These are phyloP conservation scores for Mycosarcoma maydis DNA, from an alignment of 1,284 basidiomycete species.

Conservation along the genomic window DNA sequence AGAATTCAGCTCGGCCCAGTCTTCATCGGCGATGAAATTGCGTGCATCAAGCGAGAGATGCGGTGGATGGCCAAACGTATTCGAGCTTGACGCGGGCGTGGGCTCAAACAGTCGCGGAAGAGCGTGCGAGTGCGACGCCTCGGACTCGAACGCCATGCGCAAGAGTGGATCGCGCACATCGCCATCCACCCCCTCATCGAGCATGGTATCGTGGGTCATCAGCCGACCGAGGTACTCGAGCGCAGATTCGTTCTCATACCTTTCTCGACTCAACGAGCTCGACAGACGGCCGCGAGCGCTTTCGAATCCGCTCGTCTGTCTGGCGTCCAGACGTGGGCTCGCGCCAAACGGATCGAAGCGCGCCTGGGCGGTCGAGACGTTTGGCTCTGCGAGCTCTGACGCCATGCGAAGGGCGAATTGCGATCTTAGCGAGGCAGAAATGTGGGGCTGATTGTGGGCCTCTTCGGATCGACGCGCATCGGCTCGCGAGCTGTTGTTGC, in stretches of 20 bases:
- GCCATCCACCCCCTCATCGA: slow-evolving; percentile 31
- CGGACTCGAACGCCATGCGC: slow-evolving; percentile 37
- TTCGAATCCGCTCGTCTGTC: not conserved
- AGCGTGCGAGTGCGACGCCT: not conserved
- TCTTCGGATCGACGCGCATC: not conserved
- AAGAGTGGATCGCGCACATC: slow-evolving; percentile 17
- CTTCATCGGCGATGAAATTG: slow-evolving; percentile 45
- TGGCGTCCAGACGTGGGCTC: not conserved
- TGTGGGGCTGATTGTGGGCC: not conserved
- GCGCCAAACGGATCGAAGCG: slow-evolving; percentile 25
- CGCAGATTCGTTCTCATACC: slow-evolving; percentile 27
- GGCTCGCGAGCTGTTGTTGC: not conserved
- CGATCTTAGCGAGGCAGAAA: slow-evolving; percentile 9
- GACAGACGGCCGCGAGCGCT: not conserved
- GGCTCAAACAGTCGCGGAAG: slow-evolving; percentile 5
- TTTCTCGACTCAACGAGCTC: slow-evolving; percentile 4
- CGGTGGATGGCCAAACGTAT: slow-evolving; percentile 1
- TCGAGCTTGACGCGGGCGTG: slow-evolving; percentile 22
- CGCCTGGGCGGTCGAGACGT: not conserved
- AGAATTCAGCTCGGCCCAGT: slow-evolving; percentile 39
- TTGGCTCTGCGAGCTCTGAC: slow-evolving; percentile 6
- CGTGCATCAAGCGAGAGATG: slow-evolving; percentile 27
- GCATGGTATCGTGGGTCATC: slow-evolving; percentile 34
- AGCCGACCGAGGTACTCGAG: slow-evolving; percentile 41
- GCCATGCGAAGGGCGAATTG: slow-evolving; percentile 22